phyloP scores from a whole-genome alignment of 2,329 filamentous ascomycete genomes.

The Colletotrichum sp. region DNA sequence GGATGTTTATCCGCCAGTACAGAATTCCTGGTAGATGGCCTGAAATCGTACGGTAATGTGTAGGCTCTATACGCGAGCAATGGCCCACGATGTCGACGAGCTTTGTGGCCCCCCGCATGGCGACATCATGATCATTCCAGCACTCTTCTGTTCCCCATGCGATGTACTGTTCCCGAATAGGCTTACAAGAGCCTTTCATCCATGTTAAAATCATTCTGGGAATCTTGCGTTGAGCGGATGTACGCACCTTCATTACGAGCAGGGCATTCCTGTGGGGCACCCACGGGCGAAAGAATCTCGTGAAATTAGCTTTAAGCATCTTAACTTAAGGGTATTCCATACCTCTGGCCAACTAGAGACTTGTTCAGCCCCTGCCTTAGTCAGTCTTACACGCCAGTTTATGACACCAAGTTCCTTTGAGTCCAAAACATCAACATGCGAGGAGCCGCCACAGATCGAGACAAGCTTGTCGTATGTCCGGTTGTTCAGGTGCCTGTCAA shows the following conservation, averaged over 20 bases:
- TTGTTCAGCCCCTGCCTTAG: background rate
- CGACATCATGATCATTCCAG: background rate
- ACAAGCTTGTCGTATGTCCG: background rate
- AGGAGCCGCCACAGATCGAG: background rate
- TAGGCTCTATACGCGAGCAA: background rate
- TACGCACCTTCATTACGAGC: background rate
- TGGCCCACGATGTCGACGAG: background rate
- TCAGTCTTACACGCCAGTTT: background rate
- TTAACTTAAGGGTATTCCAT: background rate
- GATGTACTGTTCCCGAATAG: fast-evolving
- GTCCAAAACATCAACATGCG: background rate
- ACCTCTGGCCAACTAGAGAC: background rate
- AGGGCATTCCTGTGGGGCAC: background rate
- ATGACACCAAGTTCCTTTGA: background rate
- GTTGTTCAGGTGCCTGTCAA: background rate
- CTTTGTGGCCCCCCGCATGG: background rate
- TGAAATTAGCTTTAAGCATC: fast-evolving
- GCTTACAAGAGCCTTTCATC: background rate
- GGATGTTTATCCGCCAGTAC: fast-evolving
- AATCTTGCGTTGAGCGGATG: background rate
- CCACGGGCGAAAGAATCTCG: background rate
- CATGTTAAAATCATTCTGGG: background rate
- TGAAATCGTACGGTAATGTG: fast-evolving
- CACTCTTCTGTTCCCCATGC: background rate
- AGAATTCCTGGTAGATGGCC: background rate